Percentiles rank a stretch among this genome's conserved stretches.
Conservation (phyloP, 441 rosid species). For the Populus hybrid region DNA sequence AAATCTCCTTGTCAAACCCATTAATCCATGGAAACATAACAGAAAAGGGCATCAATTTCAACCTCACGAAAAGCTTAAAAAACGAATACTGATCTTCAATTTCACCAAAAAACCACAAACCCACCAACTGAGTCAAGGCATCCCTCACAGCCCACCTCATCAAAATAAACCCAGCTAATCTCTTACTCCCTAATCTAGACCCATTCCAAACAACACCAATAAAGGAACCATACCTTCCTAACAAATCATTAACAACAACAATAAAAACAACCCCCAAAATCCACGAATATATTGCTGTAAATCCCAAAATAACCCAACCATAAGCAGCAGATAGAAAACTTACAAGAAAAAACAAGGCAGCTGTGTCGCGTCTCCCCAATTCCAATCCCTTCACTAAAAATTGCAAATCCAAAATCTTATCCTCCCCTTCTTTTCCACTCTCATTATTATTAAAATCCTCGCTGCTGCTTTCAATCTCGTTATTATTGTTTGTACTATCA, state of each 20-base stretch:
- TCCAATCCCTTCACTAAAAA: slow-evolving; percentile 66
- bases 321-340: slow-evolving; percentile 86
- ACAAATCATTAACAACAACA: slow-evolving; percentile 61
- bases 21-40: slow-evolving; percentile 76
- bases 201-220: slow-evolving; percentile 67
- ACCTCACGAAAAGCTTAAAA: slow-evolving; percentile 79
- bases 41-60: slow-evolving; percentile 92
- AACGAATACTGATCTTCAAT: slow-evolving; percentile 85
- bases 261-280: slow-evolving; percentile 70
- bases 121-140: slow-evolving; percentile 83
- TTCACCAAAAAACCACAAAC: slow-evolving; percentile 86
- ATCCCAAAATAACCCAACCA: slow-evolving; percentile 93
- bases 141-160: slow-evolving; percentile 96
- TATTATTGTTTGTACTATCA: slow-evolving; percentile 17
- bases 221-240: slow-evolving; percentile 57
- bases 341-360: slow-evolving; percentile 63
- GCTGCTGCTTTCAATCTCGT: slow-evolving; percentile 25
- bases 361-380: slow-evolving; percentile 73
- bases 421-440: slow-evolving; percentile 33
- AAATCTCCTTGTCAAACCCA: slow-evolving; percentile 84
- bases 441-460: slow-evolving; percentile 4
- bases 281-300: slow-evolving; percentile 79
- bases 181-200: slow-evolving; percentile 73
- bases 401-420: slow-evolving; percentile 53
- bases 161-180: slow-evolving; percentile 81